phyloP scores from a whole-genome alignment of 2,329 filamentous ascomycete species.

The Colletotrichum theobromicola region DNA sequence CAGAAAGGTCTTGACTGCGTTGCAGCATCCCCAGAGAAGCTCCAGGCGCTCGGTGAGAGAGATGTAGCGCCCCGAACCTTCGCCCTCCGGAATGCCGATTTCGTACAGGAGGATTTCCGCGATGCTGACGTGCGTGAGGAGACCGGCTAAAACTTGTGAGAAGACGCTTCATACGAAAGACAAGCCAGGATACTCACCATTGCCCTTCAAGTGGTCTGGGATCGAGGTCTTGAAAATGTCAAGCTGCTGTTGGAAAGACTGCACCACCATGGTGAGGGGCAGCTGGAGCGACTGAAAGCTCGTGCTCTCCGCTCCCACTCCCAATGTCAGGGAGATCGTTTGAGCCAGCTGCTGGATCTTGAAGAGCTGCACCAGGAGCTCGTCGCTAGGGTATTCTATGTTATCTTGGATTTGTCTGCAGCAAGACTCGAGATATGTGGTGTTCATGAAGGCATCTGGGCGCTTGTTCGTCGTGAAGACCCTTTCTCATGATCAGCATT shows the following conservation, averaged over 20 bases:
- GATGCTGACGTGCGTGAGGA: slow-evolving; percentile 47
- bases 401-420: slow-evolving; percentile 45
- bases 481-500: slow-evolving; percentile 24
- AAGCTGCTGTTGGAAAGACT: slow-evolving; percentile 49
- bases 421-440: slow-evolving; percentile 47
- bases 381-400: slow-evolving; percentile 48
- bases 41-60: slow-evolving; percentile 44
- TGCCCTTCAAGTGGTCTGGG: slow-evolving; percentile 36
- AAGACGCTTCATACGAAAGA: not conserved
- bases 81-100: slow-evolving; percentile 45
- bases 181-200: slow-evolving; percentile 31
- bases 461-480: slow-evolving; percentile 52
- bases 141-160: slow-evolving; percentile 32
- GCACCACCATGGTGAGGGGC: slow-evolving; percentile 46
- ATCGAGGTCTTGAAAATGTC: slow-evolving; percentile 41
- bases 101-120: slow-evolving; percentile 54
- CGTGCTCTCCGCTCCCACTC: slow-evolving; percentile 28
- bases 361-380: slow-evolving; percentile 49
- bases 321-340: slow-evolving; percentile 47
- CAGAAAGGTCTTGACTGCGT: slow-evolving; percentile 46
- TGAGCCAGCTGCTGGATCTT: slow-evolving; percentile 54
- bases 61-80: slow-evolving; percentile 34
- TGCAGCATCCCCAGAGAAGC: slow-evolving; percentile 51
- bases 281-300: slow-evolving; percentile 36
- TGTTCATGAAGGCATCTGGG: slow-evolving; percentile 53